Evolutionary conservation across 495 filamentous ascomycete genomes (phyloP).

Genomic region (Penicillium paradoxum): DNA sequence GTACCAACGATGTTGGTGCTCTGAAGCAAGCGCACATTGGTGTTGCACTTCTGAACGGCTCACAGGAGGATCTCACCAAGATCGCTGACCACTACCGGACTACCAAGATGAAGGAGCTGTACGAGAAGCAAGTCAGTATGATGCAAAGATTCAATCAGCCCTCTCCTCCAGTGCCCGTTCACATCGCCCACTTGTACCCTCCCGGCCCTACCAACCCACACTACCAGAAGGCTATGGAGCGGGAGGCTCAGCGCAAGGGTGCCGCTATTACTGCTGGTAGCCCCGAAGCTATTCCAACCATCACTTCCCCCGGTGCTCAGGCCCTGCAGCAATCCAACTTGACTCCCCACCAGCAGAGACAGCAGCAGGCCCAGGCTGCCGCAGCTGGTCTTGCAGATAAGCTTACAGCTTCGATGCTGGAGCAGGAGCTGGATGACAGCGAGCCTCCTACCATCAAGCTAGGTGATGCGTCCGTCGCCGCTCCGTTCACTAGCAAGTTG

Average conservation of each 20-base stretch:
- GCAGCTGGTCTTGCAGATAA: slow-evolving; percentile 81
- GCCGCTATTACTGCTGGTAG: slow-evolving; percentile 36
- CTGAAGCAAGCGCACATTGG: slow-evolving; percentile 98
- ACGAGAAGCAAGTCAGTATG: slow-evolving; percentile 87
- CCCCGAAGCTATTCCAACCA: slow-evolving; percentile 58
- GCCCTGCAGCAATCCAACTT: slow-evolving; percentile 55
- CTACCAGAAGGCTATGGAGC: slow-evolving; percentile 85
- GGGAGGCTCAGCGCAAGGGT: slow-evolving; percentile 71
- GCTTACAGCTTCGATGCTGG: slow-evolving; percentile 84
- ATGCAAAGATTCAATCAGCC: slow-evolving; percentile 94
- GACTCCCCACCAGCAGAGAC: slow-evolving; percentile 54
- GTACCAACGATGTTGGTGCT: slow-evolving; percentile 96
- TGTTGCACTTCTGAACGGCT: slow-evolving; percentile 92
- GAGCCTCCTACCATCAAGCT: slow-evolving; percentile 96
- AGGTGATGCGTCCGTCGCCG: slow-evolving; percentile 93
- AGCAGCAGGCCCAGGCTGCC: slow-evolving; percentile 60
- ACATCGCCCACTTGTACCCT: slow-evolving; percentile 93
- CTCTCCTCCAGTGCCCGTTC: slow-evolving; percentile 75
- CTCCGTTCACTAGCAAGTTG: slow-evolving; percentile 96
- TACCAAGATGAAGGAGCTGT: slow-evolving; percentile 97
- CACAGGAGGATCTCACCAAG: slow-evolving; percentile 79
- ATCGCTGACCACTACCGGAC: slow-evolving; percentile 90
- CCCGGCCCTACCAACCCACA: slow-evolving; percentile 91
- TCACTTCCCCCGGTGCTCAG: slow-evolving; percentile 67
- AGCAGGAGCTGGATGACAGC: slow-evolving; percentile 77